These are phyloP conservation scores for Hymenoscyphus albidus DNA, from an alignment of 2,329 filamentous ascomycete species.

Conservation along the genomic window DNA sequence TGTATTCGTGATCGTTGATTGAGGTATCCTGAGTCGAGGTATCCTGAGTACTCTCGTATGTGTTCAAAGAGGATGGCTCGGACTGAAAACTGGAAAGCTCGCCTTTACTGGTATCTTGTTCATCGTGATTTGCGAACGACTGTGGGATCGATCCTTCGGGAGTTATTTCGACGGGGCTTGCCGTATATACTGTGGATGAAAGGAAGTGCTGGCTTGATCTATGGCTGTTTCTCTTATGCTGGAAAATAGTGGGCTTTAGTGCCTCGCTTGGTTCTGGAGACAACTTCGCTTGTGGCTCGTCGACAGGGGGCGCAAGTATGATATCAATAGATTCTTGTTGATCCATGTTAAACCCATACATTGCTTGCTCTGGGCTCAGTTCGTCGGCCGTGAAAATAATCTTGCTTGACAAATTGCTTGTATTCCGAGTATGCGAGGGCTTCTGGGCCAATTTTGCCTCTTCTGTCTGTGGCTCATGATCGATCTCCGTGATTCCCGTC, in stretches of 20 bases:
- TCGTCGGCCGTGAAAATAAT: constrained; percentile 20
- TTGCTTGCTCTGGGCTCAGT: constrained; percentile 27
- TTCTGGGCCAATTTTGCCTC: constrained; percentile 32
- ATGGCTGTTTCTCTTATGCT: constrained; percentile 7
- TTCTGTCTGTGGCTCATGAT: constrained; percentile 66
- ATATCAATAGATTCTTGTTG: constrained; percentile 28
- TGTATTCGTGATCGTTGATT: constrained; percentile 14
- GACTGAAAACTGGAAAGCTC: not conserved
- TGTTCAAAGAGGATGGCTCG: not conserved
- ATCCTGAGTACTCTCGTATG: constrained; percentile 11
- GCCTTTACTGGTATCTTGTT: constrained; percentile 1
- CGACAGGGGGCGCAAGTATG: constrained; percentile 25
- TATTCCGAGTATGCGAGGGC: constrained; percentile 14
- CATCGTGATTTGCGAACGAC: constrained; percentile 11
- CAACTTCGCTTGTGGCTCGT: constrained; percentile 19
- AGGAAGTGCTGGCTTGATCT: constrained; percentile 18
- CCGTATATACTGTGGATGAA: constrained; percentile 20
- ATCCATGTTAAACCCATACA: constrained; percentile 24
- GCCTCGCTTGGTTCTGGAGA: constrained; percentile 19
- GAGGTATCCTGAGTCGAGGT: constrained; percentile 7
- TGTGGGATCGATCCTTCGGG: constrained; percentile 10
- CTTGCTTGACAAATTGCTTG: constrained; percentile 24
- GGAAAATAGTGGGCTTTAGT: not conserved
- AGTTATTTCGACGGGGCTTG: constrained; percentile 18
- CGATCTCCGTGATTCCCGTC: constrained; percentile 67